These are phyloP conservation scores for Quercus aquifolioides DNA, from an alignment of 306 rosid genomes.

Conservation along the genomic window DNA sequence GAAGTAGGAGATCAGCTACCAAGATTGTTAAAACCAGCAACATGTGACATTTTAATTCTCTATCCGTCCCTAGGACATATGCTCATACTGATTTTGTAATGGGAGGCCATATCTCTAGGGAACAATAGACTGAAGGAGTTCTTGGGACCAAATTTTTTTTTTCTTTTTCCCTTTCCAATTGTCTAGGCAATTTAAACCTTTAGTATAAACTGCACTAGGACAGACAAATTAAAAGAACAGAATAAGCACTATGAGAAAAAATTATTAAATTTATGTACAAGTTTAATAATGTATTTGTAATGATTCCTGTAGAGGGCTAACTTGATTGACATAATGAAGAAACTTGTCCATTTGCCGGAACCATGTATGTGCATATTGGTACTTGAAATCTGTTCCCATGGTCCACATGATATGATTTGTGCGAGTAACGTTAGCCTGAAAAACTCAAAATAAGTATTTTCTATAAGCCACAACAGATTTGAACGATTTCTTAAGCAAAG, in stretches of 20 bases:
- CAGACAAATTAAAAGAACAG: neutral
- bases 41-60: neutral
- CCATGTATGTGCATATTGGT: constrained; percentile 90
- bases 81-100: neutral
- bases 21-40: neutral
- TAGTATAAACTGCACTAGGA: neutral
- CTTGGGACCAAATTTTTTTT: neutral
- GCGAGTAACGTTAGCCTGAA: constrained; percentile 90
- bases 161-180: neutral
- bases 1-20: neutral
- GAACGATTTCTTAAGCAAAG: neutral
- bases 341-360: constrained; percentile 87
- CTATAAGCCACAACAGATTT: constrained; percentile 3
- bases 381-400: constrained; percentile 98
- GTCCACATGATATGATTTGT: constrained; percentile 98
- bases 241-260: neutral
- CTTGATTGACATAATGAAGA: constrained; percentile 90
- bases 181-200: neutral
- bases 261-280: too few species aligned
- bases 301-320: constrained; percentile 11
- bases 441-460: constrained; percentile 13
- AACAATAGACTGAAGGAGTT: neutral
- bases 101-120: neutral
- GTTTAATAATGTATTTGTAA: too few species aligned
- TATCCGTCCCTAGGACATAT: neutral